Base-by-base conservation (phyloP, 2,329 filamentous ascomycete species). In the Arthrinium phaeospermum region DNA sequence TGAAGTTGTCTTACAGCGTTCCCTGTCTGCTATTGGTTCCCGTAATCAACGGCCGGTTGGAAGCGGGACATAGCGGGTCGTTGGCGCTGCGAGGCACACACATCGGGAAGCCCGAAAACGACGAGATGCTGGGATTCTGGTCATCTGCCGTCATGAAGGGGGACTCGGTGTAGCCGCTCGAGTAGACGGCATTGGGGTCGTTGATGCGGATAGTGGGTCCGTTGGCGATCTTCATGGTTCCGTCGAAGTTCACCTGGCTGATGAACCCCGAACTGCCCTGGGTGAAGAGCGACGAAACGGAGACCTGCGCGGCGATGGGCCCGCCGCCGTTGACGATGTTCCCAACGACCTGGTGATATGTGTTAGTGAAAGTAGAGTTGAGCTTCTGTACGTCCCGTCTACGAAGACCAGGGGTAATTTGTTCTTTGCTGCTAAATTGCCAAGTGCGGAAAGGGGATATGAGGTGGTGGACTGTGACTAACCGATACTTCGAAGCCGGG, bases 81-180 rank as follows among this genome's bases (percentile, higher is more conserved):
- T 75, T 77, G 47, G 76, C 73, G 13, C 80, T 81, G 24, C 85
- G 79, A 0, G 84, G 85, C n/a, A 87, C 83, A 72, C 85, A 87
- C 85, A 87, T 86, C 4, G 85, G 85, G 70, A 86, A 87, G 1
- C 85, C 85, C 22, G 82, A 83, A 75, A 85, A 86, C 2, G 84
- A 82, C 1, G 80, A 81, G 67, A 87, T 81, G 64, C 82, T 84
- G 0, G 85, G 85, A 72, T 83, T 87, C 71, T 82, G 78, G 71
- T 85, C 84, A 73, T 87, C 85, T 1, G 83, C 83, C 0, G 83
- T 83, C 78, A 85, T 85, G 70, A 82, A 81, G 0, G 83, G 83
- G 7, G 78, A 74, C 0, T 73, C 77, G 12, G 71, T 78, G 72
- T 82, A 84, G 1, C 79, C 81, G 5, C 79, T 78, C 10, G 81